Conservation (phyloP, 805 yeast genomes). For the Candida chauliodis region DNA sequence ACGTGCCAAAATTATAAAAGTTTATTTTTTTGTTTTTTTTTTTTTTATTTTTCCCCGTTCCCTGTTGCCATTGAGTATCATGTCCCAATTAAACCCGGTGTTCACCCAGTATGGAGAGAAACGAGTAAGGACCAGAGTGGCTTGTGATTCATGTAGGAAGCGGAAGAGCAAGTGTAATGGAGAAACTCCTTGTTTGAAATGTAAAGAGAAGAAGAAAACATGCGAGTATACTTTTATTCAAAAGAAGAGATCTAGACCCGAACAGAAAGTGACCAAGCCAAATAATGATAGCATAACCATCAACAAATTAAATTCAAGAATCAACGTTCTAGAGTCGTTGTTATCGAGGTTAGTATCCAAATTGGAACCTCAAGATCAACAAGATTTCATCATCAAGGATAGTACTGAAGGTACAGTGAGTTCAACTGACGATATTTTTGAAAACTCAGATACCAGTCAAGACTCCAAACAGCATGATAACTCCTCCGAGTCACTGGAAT, state of each 20-base stretch:
- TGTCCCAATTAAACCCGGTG: neutral
- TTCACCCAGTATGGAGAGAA: constrained; percentile 8
- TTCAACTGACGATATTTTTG: neutral
- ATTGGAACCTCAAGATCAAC: constrained; percentile 10
- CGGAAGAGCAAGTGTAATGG: constrained; percentile 54
- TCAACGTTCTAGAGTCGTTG: constrained; percentile 15
- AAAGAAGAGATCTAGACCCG: constrained; percentile 14
- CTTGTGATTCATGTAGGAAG: constrained; percentile 48
- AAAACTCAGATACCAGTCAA: neutral
- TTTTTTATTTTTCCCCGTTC: too few species aligned
- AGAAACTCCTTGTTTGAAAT: constrained; percentile 37
- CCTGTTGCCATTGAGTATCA: too few species aligned
- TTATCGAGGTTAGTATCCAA: constrained; percentile 15
- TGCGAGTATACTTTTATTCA: constrained; percentile 25
- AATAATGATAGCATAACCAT: constrained; percentile 4
- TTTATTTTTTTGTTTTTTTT: too few species aligned
- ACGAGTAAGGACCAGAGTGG: constrained; percentile 18
- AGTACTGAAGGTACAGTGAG: neutral
- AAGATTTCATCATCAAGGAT: neutral
- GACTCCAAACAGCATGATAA: neutral
- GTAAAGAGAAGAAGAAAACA: constrained; percentile 26
- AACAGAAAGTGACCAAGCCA: constrained; percentile 6
- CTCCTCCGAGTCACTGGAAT: neutral
- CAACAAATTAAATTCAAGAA: constrained; percentile 12
- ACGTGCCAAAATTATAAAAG: too few species aligned